Conservation (phyloP, 768 basidiomycete genomes). For the Lactifluus subvellereus region DNA sequence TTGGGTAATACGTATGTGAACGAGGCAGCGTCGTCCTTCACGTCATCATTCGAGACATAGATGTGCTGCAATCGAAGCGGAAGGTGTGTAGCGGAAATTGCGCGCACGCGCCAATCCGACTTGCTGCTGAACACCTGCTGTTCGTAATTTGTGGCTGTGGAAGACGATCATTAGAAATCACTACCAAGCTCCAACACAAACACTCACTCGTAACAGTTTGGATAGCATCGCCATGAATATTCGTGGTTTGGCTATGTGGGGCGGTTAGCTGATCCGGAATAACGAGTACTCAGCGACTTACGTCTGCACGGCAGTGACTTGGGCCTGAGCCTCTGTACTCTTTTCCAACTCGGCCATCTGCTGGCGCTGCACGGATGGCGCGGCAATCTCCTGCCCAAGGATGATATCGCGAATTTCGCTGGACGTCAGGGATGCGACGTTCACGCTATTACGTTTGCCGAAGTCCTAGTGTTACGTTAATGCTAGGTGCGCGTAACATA, state of each 20-base stretch:
- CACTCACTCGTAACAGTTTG: conserved; percentile 85
- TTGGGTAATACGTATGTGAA: conserved; percentile 96
- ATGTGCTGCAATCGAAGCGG: conserved; percentile 96
- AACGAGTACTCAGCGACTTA: conserved; percentile 30
- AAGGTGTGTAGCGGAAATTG: conserved; percentile 95
- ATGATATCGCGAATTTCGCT: conserved; percentile 98
- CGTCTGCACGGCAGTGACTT: conserved; percentile 96
- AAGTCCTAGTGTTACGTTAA: conserved; percentile 61
- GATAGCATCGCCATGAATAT: conserved; percentile 94
- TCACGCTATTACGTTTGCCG: conserved; percentile 98
- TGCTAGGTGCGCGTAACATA: not conserved
- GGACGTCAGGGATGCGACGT: conserved; percentile 93
- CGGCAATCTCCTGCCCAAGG: conserved; percentile 96
- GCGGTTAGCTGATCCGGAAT: conserved; percentile 13
- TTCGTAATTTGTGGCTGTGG: conserved; percentile 87
- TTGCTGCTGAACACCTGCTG: conserved; percentile 99
- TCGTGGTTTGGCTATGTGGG: conserved; percentile 75
- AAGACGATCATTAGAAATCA: conserved; percentile 3
- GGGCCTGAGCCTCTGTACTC: conserved; percentile 86
- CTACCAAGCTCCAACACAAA: not conserved
- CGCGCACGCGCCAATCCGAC: conserved; percentile 98
- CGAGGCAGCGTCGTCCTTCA: conserved; percentile 94
- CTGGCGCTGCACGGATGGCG: conserved; percentile 92
- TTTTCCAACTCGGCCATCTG: conserved; percentile 99
- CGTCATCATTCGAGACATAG: conserved; percentile 98